phyloP scores from a whole-genome alignment of 176 grass and related monocot genomes.

The Canna indica region DNA sequence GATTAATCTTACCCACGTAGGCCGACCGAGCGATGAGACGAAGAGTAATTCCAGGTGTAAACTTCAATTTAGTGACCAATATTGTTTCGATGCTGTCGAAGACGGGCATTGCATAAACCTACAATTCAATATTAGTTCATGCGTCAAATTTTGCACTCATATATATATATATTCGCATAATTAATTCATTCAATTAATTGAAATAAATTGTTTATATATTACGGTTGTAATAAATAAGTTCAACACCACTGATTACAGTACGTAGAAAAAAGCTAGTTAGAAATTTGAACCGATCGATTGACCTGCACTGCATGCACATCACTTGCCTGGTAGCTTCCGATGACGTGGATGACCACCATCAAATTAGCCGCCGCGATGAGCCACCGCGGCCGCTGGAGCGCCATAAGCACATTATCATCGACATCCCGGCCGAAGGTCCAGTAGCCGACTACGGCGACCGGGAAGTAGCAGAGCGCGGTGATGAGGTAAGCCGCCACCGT shows the following conservation, averaged over 20 bases:
- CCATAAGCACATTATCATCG: conserved; percentile 19
- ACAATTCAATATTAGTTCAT: not conserved
- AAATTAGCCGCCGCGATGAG: conserved; percentile 4
- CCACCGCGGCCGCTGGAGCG: not conserved
- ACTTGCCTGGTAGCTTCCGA: conserved; percentile 23
- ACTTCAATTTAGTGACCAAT: not conserved
- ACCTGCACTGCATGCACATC: too few relatives aligned
- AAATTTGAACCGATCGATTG: too few relatives aligned
- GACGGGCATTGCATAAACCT: conserved; percentile 21
- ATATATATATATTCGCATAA: too few relatives aligned
- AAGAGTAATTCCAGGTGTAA: conserved; percentile 6
- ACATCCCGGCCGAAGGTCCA: conserved; percentile 38
- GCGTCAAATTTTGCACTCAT: too few relatives aligned
- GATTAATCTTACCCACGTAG: conserved; percentile 8
- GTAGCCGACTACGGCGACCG: conserved; percentile 47
- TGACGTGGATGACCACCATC: conserved; percentile 5
- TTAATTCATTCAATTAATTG: not conserved
- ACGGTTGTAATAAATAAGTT: too few relatives aligned
- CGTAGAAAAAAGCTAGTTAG: too few relatives aligned
- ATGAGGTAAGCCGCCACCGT: conserved; percentile 53
- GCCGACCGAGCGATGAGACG: conserved; percentile 13
- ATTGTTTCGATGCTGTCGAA: conserved; percentile 9
- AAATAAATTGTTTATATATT: too few relatives aligned
- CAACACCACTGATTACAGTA: too few relatives aligned
- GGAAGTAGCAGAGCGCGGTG: conserved; percentile 61